Percentiles rank a stretch among this genome's conserved stretches.
phyloP scores from a whole-genome alignment of 352 stramenopile genomes.

The Phytophthora agathidicida region DNA sequence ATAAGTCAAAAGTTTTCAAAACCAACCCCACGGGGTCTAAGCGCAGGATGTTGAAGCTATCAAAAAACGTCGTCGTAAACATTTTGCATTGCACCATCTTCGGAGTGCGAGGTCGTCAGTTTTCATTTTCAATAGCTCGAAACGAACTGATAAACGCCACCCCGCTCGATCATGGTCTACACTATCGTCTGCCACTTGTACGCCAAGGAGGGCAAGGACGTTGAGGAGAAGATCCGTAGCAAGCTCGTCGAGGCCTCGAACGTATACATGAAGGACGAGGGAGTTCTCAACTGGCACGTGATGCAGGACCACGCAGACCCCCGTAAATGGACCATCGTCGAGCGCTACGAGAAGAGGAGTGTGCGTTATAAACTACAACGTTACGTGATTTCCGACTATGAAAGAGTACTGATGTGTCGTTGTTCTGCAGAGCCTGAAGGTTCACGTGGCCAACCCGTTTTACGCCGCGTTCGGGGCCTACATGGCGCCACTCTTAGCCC shows the following conservation, averaged over 20 bases:
- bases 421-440: conserved; percentile 28
- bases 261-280: conserved; percentile 29
- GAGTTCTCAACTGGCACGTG: conserved; percentile 26
- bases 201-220: conserved; percentile 32
- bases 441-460: conserved; percentile 32
- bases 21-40: too few relatives aligned
- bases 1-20: too few relatives aligned
- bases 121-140: not conserved
- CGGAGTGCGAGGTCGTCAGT: too few relatives aligned
- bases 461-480: conserved; percentile 28
- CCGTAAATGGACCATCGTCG: conserved; percentile 35
- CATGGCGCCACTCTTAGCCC: conserved; percentile 22
- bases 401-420: not conserved
- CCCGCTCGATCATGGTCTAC: conserved; percentile 39
- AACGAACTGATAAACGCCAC: too few relatives aligned
- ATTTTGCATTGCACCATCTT: conserved; percentile 1
- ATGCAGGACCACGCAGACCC: conserved; percentile 32
- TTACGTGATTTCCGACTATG: not conserved
- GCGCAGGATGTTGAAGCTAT: conserved; percentile 23
- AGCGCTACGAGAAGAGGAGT: conserved; percentile 27
- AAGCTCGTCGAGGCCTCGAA: conserved; percentile 33
- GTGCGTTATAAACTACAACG: conserved; percentile 20
- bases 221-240: conserved; percentile 31
- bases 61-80: conserved; percentile 25
- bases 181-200: conserved; percentile 30